phyloP scores from a whole-genome alignment of 2,329 filamentous ascomycete species.

The Penicillium freii region DNA sequence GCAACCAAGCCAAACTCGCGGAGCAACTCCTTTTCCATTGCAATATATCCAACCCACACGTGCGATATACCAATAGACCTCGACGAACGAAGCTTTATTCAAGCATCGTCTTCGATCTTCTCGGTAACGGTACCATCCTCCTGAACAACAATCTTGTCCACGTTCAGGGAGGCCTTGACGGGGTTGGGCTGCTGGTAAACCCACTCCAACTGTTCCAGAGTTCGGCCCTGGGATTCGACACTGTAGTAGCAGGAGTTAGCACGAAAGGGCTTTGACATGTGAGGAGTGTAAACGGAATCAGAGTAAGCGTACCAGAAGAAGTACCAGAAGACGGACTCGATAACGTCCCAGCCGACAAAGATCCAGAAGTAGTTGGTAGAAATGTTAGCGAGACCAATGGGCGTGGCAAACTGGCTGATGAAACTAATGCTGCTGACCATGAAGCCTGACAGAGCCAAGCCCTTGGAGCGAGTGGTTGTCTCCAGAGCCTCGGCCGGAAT shows the following conservation, averaged over 20 bases:
- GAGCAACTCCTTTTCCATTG: neutral
- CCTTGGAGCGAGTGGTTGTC: slow-evolving; percentile 51
- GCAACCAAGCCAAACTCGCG: neutral
- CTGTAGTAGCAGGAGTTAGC: slow-evolving; percentile 24
- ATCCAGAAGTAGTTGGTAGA: slow-evolving; percentile 41
- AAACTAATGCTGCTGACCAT: slow-evolving; percentile 49
- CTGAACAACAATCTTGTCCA: slow-evolving; percentile 50
- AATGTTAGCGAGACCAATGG: slow-evolving; percentile 49
- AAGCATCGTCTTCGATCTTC: slow-evolving; percentile 40
- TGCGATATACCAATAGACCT: neutral
- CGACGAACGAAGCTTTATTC: neutral
- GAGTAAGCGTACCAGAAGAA: slow-evolving; percentile 44
- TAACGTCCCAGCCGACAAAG: slow-evolving; percentile 51
- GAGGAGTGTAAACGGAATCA: neutral
- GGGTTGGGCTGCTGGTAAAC: slow-evolving; percentile 52
- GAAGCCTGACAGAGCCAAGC: slow-evolving; percentile 47
- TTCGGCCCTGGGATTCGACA: slow-evolving; percentile 52
- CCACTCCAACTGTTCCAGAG: slow-evolving; percentile 52
- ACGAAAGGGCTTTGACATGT: neutral
- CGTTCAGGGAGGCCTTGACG: slow-evolving; percentile 50
- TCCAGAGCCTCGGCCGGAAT: slow-evolving; percentile 51
- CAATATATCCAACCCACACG: neutral
- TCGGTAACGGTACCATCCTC: slow-evolving; percentile 49
- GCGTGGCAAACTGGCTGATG: slow-evolving; percentile 51
- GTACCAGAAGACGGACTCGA: slow-evolving; percentile 47